Base-by-base conservation (phyloP, 2,329 filamentous ascomycete genomes). In the Nothophaeocryptopus gaeumannii region DNA sequence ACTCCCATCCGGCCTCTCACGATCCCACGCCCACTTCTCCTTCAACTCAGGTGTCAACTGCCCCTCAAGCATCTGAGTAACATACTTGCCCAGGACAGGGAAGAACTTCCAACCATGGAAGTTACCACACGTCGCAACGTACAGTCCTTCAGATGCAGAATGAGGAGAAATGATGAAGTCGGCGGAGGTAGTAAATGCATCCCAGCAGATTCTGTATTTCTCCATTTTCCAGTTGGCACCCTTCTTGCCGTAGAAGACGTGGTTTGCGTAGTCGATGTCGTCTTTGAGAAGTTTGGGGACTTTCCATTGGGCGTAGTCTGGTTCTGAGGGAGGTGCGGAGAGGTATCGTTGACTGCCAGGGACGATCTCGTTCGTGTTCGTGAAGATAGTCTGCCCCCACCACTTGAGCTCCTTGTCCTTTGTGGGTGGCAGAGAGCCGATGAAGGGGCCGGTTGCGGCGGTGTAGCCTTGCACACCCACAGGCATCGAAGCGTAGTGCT, bases 131-230 rank as follows among this genome's bases (percentile, higher is more conserved):
- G 67, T 72, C 1, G 72, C 72, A n/a, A 75, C 53, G 53, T 71
- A 74, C 0, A 75, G 62, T 5, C 71, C 70, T 42, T 67, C 63
- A 5, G 68, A 63, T 13, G 66, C 69, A 2, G 72, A 59, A 56
- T 75, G 73, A 9, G 72, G 72, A 4, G 71, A 74, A 58, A 75
- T 75, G 54, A 75, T 74, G 54, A 74, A 74, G 59, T 75, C 82
- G 15, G 74, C 73, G 60, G 72, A 80, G 2, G 80, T 75, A 0
- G 81, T 83, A 58, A 85, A 80, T 8, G 82, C 83, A 55, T 86
- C 83, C 83, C 83, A 86, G 75, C 83, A 86, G 51, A 86, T 80
- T 5, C 83, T 76, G 61, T 84, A 78, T 61, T 83, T 80, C 48
- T 78, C 77, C 66, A 83, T 76, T 54, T 79, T 76, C 81, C 79